phyloP scores from a whole-genome alignment of 192 early-diverging fungal species.

The Gryganskiella cystojenkinii region DNA sequence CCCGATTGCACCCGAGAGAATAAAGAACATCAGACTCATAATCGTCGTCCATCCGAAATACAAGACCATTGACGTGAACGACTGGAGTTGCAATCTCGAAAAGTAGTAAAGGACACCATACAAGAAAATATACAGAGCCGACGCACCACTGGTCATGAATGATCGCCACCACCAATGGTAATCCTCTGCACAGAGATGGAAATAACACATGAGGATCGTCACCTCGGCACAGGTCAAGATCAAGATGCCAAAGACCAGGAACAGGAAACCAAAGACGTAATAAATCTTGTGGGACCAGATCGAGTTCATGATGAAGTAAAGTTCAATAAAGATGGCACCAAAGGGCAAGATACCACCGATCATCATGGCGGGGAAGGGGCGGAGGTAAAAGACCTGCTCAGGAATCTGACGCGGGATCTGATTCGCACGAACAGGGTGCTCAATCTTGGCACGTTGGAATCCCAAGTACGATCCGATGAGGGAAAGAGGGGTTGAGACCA shows the following conservation, averaged over 20 bases:
- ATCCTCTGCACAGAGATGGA: constrained; percentile 88
- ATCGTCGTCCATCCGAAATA: constrained; percentile 93
- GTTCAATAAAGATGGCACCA: constrained; percentile 94
- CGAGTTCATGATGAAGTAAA: constrained; percentile 96
- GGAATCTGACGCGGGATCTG: constrained; percentile 96
- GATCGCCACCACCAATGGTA: constrained; percentile 92
- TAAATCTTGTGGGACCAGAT: constrained; percentile 95
- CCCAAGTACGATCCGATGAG: constrained; percentile 80
- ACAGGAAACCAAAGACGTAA: constrained; percentile 93
- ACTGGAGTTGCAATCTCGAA: constrained; percentile 81
- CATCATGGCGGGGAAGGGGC: constrained; percentile 76
- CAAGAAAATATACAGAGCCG: constrained; percentile 87
- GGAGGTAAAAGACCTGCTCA: constrained; percentile 84
- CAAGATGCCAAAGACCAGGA: constrained; percentile 89
- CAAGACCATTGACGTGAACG: constrained; percentile 78
- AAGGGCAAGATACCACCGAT: constrained; percentile 92
- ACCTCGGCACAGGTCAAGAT: constrained; percentile 87
- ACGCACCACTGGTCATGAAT: constrained; percentile 87
- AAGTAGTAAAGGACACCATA: constrained; percentile 92
- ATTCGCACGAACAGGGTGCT: constrained; percentile 87
- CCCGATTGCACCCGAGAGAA: constrained; percentile 84
- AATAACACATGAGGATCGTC: constrained; percentile 89
- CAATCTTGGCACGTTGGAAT: constrained; percentile 73
- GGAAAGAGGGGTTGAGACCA: constrained; percentile 87
- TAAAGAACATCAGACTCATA: constrained; percentile 79